Evolutionary conservation across 495 filamentous ascomycete genomes (phyloP).

Genomic region (Penicillium bialowiezense): DNA sequence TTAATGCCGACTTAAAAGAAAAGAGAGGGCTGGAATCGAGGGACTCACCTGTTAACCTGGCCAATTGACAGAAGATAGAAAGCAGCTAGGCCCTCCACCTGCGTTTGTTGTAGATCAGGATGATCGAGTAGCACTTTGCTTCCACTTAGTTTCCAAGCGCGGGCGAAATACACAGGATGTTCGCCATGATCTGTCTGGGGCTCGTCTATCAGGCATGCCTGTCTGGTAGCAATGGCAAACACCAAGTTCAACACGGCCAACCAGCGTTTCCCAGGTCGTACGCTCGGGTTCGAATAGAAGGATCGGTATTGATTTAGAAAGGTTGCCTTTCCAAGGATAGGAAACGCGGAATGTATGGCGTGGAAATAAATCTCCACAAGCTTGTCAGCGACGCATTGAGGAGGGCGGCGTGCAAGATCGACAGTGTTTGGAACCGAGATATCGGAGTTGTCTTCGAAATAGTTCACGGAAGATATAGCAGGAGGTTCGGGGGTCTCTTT

Average conservation of each 20-base stretch:
- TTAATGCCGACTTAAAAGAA: background rate
- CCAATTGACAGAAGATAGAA: constrained; percentile 59
- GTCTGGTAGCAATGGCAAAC: constrained; percentile 59
- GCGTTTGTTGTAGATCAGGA: constrained; percentile 56
- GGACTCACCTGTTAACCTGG: constrained; percentile 56
- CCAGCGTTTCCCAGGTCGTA: constrained; percentile 49
- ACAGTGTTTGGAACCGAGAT: constrained; percentile 40
- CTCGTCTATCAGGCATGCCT: constrained; percentile 39
- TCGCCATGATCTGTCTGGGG: constrained; percentile 38
- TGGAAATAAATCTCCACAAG: constrained; percentile 56
- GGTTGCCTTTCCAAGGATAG: constrained; percentile 52
- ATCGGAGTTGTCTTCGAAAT: constrained; percentile 56
- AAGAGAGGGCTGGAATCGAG: background rate
- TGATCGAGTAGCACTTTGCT: constrained; percentile 49
- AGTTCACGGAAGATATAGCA: constrained; percentile 43
- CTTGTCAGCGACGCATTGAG: constrained; percentile 46
- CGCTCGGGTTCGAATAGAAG: constrained; percentile 32
- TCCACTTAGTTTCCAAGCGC: constrained; percentile 56
- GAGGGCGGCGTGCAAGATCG: constrained; percentile 48
- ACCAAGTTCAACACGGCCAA: constrained; percentile 62
- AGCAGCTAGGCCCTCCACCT: constrained; percentile 53
- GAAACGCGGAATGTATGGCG: constrained; percentile 55
- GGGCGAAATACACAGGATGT: constrained; percentile 54
- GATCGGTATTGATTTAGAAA: constrained; percentile 42
- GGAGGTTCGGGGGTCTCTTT: constrained; percentile 22